A percentile compares a stretch with the other conserved stretches of the same genome.
These are phyloP conservation scores for Pseudogymnoascus sp. DNA, from an alignment of 2,329 filamentous ascomycete genomes.

Conservation along the genomic window DNA sequence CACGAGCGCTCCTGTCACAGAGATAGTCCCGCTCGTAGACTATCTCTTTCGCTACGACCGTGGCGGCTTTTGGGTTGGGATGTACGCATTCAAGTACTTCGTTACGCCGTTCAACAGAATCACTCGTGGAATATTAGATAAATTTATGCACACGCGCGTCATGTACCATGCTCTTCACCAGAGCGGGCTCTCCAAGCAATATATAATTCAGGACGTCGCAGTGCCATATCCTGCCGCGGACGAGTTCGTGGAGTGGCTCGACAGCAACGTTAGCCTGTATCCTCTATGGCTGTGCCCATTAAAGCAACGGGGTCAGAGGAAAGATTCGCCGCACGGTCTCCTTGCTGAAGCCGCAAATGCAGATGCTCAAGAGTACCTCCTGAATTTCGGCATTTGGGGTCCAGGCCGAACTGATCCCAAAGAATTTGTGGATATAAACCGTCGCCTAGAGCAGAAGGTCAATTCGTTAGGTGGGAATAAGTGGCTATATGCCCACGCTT, in stretches of 20 bases:
- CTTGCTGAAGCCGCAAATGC: background rate
- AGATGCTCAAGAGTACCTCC: conserved; percentile 29
- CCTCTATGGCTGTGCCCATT: conserved; percentile 53
- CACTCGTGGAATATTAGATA: conserved; percentile 49
- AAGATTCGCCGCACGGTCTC: conserved; percentile 5
- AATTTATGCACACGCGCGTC: conserved; percentile 51
- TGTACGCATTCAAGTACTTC: conserved; percentile 53
- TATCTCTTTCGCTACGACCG: conserved; percentile 53
- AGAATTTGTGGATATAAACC: conserved; percentile 60
- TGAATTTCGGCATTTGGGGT: conserved; percentile 70
- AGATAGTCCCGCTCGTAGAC: conserved; percentile 34
- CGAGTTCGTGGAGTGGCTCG: conserved; percentile 43
- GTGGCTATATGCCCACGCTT: conserved; percentile 79
- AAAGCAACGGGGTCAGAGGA: conserved; percentile 21
- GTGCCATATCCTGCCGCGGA: conserved; percentile 44
- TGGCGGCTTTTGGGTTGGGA: conserved; percentile 53
- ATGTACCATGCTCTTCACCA: conserved; percentile 56
- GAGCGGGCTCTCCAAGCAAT: conserved; percentile 44
- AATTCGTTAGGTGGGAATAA: conserved; percentile 65
- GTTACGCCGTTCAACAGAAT: conserved; percentile 49
- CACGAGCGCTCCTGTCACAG: conserved; percentile 15
- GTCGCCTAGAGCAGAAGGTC: conserved; percentile 61
- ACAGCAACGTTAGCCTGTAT: conserved; percentile 37
- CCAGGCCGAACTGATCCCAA: conserved; percentile 48
- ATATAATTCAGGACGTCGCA: conserved; percentile 55